Percentiles rank a stretch among this genome's conserved stretches.
These are phyloP conservation scores for Thinopyrum elongatum DNA, from an alignment of 176 grass and related monocot genomes.

Conservation along the genomic window DNA sequence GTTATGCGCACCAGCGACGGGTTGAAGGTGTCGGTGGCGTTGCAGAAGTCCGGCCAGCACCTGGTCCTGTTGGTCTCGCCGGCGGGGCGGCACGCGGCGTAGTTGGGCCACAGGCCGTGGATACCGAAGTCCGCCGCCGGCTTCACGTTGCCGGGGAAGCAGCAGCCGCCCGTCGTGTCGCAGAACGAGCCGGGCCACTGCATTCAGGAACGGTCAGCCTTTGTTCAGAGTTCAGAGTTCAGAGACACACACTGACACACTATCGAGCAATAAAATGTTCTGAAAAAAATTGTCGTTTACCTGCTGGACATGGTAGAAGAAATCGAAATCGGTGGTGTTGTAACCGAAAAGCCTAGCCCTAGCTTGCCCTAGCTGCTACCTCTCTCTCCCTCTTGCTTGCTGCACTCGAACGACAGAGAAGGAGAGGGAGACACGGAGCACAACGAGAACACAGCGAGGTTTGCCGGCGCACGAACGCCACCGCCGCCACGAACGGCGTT, in stretches of 20 bases:
- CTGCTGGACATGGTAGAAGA: constrained; percentile 87
- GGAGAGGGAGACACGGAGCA: too few species aligned
- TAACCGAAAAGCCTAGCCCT: too few species aligned
- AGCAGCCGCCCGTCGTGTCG: constrained; percentile 47
- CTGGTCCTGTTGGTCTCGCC: background rate
- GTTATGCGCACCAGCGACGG: too few species aligned
- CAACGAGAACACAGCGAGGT: too few species aligned
- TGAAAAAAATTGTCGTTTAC: background rate
- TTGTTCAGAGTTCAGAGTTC: background rate
- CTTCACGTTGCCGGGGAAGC: constrained; percentile 48
- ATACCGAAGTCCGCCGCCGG: constrained; percentile 59
- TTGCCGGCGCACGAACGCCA: too few species aligned
- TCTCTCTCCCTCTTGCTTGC: too few species aligned
- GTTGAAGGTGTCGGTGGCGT: background rate
- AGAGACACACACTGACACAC: background rate
- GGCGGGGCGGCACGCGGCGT: constrained; percentile 10
- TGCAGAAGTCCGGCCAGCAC: constrained; percentile 27
- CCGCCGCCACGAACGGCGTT: too few species aligned
- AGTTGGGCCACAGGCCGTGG: constrained; percentile 79
- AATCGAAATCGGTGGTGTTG: constrained; percentile 56
- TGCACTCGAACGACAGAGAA: too few species aligned
- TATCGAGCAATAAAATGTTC: background rate
- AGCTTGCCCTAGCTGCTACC: too few species aligned
- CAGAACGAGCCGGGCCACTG: constrained; percentile 74
- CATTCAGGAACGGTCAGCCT: background rate